A percentile compares a stretch with the other conserved stretches of the same genome.
Conservation (phyloP, 495 filamentous ascomycete genomes). For the Parmelia sp. region DNA sequence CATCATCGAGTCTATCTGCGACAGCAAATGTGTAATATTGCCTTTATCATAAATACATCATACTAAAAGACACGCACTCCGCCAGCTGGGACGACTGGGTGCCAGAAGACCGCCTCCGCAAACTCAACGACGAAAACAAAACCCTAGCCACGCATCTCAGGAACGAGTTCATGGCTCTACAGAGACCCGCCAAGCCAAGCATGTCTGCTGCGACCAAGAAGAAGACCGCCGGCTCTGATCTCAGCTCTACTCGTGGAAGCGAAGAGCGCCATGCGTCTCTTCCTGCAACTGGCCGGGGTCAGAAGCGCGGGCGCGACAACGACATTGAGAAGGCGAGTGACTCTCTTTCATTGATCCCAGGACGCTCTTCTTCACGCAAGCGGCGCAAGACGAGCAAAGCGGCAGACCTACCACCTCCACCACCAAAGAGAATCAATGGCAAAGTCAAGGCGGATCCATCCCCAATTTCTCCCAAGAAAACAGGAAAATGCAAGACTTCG, state of each 20-base stretch:
- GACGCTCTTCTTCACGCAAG: constrained; percentile 7
- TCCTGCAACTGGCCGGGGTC: constrained; percentile 55
- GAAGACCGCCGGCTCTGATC: constrained; percentile 62
- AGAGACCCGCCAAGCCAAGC: constrained; percentile 35
- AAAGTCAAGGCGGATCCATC: background rate
- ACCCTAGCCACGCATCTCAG: constrained; percentile 67
- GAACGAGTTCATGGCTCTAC: constrained; percentile 41
- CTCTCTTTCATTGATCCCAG: constrained; percentile 3
- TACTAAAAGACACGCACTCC: constrained; percentile 1
- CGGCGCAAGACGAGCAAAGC: constrained; percentile 5
- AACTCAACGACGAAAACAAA: constrained; percentile 89
- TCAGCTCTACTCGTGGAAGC: constrained; percentile 74
- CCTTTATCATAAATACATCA: background rate
- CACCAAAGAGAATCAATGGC: background rate
- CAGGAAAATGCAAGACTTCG: background rate
- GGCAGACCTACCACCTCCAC: background rate
- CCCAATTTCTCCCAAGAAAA: background rate
- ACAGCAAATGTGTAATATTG: background rate
- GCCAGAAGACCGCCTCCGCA: constrained; percentile 84
- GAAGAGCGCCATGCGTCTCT: constrained; percentile 68
- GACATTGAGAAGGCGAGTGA: constrained; percentile 77
- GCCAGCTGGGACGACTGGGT: constrained; percentile 97
- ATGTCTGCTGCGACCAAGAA: constrained; percentile 47
- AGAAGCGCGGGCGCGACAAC: constrained; percentile 69
- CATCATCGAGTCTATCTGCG: background rate